A percentile compares a stretch with the other conserved stretches of the same genome.
These are phyloP conservation scores for Aspergillus cristatus DNA, from an alignment of 495 filamentous ascomycete genomes.

Conservation along the genomic window DNA sequence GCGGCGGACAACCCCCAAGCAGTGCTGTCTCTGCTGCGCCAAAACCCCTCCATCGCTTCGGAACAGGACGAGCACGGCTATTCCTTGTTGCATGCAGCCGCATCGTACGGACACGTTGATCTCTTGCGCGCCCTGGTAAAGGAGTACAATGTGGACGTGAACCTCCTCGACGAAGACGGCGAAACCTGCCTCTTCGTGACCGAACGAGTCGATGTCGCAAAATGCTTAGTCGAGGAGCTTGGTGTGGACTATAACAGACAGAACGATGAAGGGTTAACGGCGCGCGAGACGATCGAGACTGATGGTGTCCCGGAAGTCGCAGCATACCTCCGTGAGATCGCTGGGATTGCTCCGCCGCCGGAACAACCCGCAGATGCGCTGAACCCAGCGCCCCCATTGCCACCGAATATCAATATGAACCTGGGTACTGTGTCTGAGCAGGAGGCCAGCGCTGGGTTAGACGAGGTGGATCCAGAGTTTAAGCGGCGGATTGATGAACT, in stretches of 20 bases:
- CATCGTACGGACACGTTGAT: slow-evolving; percentile 78
- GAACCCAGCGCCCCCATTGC: slow-evolving; percentile 44
- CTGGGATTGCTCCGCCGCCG: slow-evolving; percentile 22
- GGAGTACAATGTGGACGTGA: slow-evolving; percentile 66
- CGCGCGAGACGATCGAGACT: slow-evolving; percentile 58
- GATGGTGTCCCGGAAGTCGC: slow-evolving; percentile 61
- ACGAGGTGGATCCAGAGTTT: slow-evolving; percentile 59
- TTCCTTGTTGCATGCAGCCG: slow-evolving; percentile 83
- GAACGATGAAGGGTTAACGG: slow-evolving; percentile 60
- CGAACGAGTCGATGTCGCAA: slow-evolving; percentile 68
- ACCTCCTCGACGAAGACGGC: slow-evolving; percentile 77
- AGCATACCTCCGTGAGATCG: slow-evolving; percentile 51
- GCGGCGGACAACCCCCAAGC: slow-evolving; percentile 64
- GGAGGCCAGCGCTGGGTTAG: slow-evolving; percentile 35
- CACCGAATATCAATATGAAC: slow-evolving; percentile 57
- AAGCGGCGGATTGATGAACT: slow-evolving; percentile 67
- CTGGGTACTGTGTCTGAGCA: slow-evolving; percentile 57
- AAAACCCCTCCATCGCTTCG: slow-evolving; percentile 57
- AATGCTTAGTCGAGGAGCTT: slow-evolving; percentile 71
- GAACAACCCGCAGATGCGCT: slow-evolving; percentile 17
- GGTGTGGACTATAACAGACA: slow-evolving; percentile 52
- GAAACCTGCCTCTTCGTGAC: slow-evolving; percentile 86
- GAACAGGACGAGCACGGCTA: slow-evolving; percentile 77
- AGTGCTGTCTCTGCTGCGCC: slow-evolving; percentile 56
- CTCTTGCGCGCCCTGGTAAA: slow-evolving; percentile 70